phyloP scores from a whole-genome alignment of 2,329 filamentous ascomycete species.

The Ceratocystis harringtonii region DNA sequence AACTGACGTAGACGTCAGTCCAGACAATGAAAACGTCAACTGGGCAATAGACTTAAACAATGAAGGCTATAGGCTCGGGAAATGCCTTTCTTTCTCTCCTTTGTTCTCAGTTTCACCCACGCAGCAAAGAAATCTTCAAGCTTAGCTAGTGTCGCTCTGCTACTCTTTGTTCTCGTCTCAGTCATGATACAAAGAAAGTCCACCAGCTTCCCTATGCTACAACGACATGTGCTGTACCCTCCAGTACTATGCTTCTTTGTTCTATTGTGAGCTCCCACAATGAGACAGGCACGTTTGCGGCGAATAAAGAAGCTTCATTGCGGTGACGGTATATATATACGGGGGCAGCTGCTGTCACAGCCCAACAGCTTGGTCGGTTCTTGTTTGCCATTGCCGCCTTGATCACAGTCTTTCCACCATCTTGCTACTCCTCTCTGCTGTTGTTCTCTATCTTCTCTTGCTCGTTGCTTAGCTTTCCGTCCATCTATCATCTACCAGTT shows the following conservation, averaged over 20 bases:
- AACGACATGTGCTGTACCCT: background rate
- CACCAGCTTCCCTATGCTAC: background rate
- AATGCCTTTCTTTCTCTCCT: background rate
- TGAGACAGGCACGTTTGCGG: background rate
- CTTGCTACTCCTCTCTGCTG: background rate
- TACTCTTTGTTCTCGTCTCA: background rate
- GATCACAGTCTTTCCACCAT: background rate
- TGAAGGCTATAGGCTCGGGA: too few relatives aligned
- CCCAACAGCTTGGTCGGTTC: background rate
- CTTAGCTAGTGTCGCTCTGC: background rate
- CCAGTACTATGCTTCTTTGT: background rate
- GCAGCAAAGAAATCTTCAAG: background rate
- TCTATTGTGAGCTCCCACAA: background rate
- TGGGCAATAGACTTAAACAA: too few relatives aligned
- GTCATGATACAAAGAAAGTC: background rate
- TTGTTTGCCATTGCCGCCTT: background rate
- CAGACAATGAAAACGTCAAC: background rate
- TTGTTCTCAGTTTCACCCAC: background rate
- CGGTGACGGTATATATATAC: background rate
- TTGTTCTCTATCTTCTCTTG: background rate
- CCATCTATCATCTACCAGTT: background rate
- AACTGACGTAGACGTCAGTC: background rate
- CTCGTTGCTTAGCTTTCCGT: background rate
- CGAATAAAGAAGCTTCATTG: background rate
- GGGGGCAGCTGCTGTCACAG: background rate